Evolutionary conservation across 495 filamentous ascomycete species (phyloP).

Genomic region (Penicillium canescens): DNA sequence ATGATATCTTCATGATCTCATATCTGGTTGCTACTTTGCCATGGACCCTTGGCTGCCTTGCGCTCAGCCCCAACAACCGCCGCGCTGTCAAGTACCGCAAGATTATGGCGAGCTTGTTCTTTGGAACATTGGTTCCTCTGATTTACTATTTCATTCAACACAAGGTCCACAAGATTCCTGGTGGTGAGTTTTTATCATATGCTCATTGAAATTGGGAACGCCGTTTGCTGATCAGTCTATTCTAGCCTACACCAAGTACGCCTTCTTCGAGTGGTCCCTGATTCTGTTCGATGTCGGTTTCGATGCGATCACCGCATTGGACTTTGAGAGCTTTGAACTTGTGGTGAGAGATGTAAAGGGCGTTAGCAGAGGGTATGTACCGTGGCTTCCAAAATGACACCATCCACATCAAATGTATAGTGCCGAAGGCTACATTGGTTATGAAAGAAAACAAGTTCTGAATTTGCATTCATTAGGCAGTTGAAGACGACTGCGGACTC

Average conservation of each 20-base stretch:
- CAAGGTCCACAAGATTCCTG: slow-evolving; percentile 91
- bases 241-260: slow-evolving; percentile 94
- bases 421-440: slow-evolving; percentile 37
- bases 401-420: slow-evolving; percentile 51
- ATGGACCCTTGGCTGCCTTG: slow-evolving; percentile 91
- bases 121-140: slow-evolving; percentile 84
- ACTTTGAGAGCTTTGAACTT: slow-evolving; percentile 89
- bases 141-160: slow-evolving; percentile 99
- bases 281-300: slow-evolving; percentile 96
- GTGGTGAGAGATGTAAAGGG: slow-evolving; percentile 88
- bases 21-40: slow-evolving; percentile 93
- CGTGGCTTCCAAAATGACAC: slow-evolving; percentile 88
- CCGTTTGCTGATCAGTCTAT: slow-evolving; percentile 1
- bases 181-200: slow-evolving; percentile 62
- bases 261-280: slow-evolving; percentile 96
- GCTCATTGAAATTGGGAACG: background rate
- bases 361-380: slow-evolving; percentile 97
- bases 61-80: slow-evolving; percentile 82
- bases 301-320: slow-evolving; percentile 93
- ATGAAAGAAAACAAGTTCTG: slow-evolving; percentile 43
- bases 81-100: slow-evolving; percentile 87
- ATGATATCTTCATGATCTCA: slow-evolving; percentile 99
- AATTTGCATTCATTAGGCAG: slow-evolving; percentile 48
- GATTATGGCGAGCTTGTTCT: slow-evolving; percentile 80
- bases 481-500: slow-evolving; percentile 68